Evolutionary conservation across 2,329 filamentous ascomycete species (phyloP), one percentile per base, ranked within the genome.

Genomic region (Plenodomus tracheiphilus): DNA sequence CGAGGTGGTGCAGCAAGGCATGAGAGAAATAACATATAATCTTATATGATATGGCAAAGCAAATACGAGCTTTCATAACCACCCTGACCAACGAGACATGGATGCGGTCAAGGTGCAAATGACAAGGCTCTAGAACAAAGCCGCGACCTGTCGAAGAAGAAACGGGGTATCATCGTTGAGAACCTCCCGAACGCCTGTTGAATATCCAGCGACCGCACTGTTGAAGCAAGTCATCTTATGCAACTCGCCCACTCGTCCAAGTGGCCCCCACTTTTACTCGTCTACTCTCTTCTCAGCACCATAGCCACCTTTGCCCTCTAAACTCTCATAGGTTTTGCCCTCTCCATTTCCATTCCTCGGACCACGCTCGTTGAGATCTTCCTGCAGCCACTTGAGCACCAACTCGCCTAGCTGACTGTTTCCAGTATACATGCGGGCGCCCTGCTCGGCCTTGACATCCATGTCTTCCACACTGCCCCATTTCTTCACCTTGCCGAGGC

Each of bases 401-500:
- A 99, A 74, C 75, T 96, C 88, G 9, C 93, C 92, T 7, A 97
- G 79, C 47, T 85, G 83, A 64, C 88, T 94, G 72, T 97, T 96
- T 30, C 91, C 91, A 2, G 78, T 79, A 21, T 54, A 75, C 58
- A 68, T 49, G 11, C 59, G 47, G 13, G 41, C 49, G 1, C 48
- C 52, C 8, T 61, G 65, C 16, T 79, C 76, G 39, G 77, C 75
- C 51, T 82, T 77, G 16, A 77, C 75, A 40, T 76, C 69, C 35
- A 80, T 76, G 42, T 90, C 78, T 46, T 86, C 85, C 38, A 93
- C 84, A 30, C 78, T 76, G 1, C 91, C 93, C 86, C 87, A 95
- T 73, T 95, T 89, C 78, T 90, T 92, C 54, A 97, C 87, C 54
- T 81, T 84, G 21, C 94, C 94, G 39, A 96, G 73, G 68, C 91